These are phyloP conservation scores for Fomitopsis pulvina DNA, from an alignment of 768 basidiomycete genomes.

Conservation along the genomic window DNA sequence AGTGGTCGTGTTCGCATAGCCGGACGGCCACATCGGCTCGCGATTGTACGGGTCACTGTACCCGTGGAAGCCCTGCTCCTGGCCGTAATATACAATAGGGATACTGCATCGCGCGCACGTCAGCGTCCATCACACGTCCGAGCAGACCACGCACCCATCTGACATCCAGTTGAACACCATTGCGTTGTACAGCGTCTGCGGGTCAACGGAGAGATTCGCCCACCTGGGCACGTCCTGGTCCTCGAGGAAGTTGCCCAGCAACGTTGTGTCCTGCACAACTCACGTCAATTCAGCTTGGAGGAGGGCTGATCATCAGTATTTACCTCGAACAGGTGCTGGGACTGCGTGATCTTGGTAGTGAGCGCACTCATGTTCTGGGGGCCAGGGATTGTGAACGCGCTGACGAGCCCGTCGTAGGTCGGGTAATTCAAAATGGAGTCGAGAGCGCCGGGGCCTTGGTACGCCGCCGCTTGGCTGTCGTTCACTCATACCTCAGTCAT, in stretches of 20 bases:
- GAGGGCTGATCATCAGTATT: not conserved
- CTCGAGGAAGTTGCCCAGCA: slow-evolving; percentile 73
- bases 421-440: slow-evolving; percentile 73
- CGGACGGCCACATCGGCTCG: slow-evolving; percentile 68
- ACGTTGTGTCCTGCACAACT: slow-evolving; percentile 23
- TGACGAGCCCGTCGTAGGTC: slow-evolving; percentile 53
- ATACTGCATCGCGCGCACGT: slow-evolving; percentile 32
- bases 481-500: not conserved
- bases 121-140: not conserved
- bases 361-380: slow-evolving; percentile 54
- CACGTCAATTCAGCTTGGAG: not conserved
- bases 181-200: slow-evolving; percentile 68
- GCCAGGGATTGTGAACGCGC: slow-evolving; percentile 71
- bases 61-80: slow-evolving; percentile 68
- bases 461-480: slow-evolving; percentile 44
- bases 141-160: slow-evolving; percentile 43
- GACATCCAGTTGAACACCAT: slow-evolving; percentile 71
- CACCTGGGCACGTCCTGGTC: slow-evolving; percentile 76
- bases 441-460: slow-evolving; percentile 54
- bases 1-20: slow-evolving; percentile 50
- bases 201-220: slow-evolving; percentile 65
- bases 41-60: slow-evolving; percentile 69
- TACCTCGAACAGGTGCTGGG: slow-evolving; percentile 47
- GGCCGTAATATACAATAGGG: slow-evolving; percentile 78
- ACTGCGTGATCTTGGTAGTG: slow-evolving; percentile 42